Percentiles rank a stretch among this genome's conserved stretches.
phyloP scores from a whole-genome alignment of 2,329 filamentous ascomycete genomes.

The Hypoxylon sp. region DNA sequence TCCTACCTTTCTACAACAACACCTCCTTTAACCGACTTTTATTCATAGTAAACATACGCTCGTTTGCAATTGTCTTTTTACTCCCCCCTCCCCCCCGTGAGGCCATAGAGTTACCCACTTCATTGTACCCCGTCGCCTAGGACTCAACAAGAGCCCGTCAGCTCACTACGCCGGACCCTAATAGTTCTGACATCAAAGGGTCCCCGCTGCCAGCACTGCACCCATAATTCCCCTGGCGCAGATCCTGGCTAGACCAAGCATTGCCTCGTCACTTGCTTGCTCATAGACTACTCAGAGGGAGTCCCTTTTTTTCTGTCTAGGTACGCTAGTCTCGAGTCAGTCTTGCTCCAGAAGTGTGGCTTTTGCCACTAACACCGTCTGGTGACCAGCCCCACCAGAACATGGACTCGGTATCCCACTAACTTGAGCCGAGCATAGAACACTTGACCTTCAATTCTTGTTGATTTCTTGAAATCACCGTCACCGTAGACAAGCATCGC shows the following conservation, averaged over 20 bases:
- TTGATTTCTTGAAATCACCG: conserved; percentile 39
- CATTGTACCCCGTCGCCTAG: conserved; percentile 31
- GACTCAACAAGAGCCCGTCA: conserved; percentile 10
- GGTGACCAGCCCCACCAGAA: conserved; percentile 53
- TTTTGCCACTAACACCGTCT: conserved; percentile 53
- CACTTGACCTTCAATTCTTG: conserved; percentile 46
- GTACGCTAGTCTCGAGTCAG: conserved; percentile 51
- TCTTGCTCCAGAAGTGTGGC: conserved; percentile 49
- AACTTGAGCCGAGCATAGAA: conserved; percentile 47
- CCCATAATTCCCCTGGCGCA: conserved; percentile 41
- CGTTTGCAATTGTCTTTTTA: conserved; percentile 38
- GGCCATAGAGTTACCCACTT: conserved; percentile 39
- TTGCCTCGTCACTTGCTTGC: conserved; percentile 37
- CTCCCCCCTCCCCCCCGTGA: conserved; percentile 14
- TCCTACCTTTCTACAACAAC: conserved; percentile 44
- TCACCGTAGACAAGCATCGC: conserved; percentile 37
- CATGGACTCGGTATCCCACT: conserved; percentile 50
- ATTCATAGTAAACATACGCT: conserved; percentile 35
- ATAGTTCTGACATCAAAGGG: conserved; percentile 42
- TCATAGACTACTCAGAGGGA: conserved; percentile 21
- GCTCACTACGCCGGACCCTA: conserved; percentile 14
- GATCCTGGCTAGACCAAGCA: conserved; percentile 46
- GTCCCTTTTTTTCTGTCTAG: conserved; percentile 31
- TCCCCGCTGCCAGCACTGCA: conserved; percentile 38
- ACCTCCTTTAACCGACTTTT: conserved; percentile 29